phyloP scores from a whole-genome alignment of 225 moss, liverwort and hornwort genomes.

The Sphagnum contortum region DNA sequence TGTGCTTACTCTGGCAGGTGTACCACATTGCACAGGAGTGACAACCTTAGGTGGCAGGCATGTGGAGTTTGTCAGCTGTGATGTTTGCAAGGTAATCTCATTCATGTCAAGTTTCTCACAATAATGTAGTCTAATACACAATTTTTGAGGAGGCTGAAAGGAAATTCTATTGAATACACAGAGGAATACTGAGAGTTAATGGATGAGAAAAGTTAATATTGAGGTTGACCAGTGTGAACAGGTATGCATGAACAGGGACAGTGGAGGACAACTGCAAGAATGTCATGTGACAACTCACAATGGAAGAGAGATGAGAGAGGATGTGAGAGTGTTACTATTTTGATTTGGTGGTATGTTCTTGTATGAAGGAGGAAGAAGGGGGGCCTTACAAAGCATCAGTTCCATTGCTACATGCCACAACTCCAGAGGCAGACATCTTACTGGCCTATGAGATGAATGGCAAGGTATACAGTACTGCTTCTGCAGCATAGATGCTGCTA shows the following conservation, averaged over 20 bases:
- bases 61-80: conserved; percentile 68
- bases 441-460: conserved; percentile 87
- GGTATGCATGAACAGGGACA: too few species aligned
- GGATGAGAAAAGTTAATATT: too few species aligned
- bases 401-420: conserved; percentile 52
- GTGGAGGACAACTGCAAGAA: too few species aligned
- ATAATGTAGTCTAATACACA: too few species aligned
- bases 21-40: conserved; percentile 28
- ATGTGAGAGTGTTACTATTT: too few species aligned
- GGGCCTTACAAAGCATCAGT: conserved; percentile 64
- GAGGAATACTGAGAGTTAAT: too few species aligned
- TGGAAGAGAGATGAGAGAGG: neutral
- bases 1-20: conserved; percentile 50
- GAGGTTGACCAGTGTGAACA: too few species aligned
- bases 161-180: too few species aligned
- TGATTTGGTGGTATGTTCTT: too few species aligned
- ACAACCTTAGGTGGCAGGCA: conserved; percentile 48
- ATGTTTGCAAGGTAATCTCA: conserved; percentile 50
- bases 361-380: conserved; percentile 58
- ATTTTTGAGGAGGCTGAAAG: too few species aligned
- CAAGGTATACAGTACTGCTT: conserved; percentile 17
- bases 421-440: conserved; percentile 47
- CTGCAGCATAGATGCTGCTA: neutral
- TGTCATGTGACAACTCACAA: too few species aligned
- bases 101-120: too few species aligned